These are phyloP conservation scores for Platismatia glauca DNA, from an alignment of 495 filamentous ascomycete species.

Conservation along the genomic window DNA sequence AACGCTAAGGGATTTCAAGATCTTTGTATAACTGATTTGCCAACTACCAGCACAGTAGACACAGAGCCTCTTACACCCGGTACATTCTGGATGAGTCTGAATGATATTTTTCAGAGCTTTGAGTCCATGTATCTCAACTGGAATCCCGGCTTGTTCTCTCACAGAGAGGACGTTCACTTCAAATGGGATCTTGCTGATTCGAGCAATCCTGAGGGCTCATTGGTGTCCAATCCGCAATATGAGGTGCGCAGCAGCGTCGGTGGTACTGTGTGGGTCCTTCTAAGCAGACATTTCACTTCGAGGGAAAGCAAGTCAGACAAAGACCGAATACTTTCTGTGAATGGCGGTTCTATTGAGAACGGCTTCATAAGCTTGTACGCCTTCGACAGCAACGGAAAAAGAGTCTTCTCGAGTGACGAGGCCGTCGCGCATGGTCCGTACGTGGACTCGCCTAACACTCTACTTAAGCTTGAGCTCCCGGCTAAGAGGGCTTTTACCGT, in stretches of 20 bases:
- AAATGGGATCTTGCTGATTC: conserved; percentile 65
- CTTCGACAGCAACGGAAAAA: conserved; percentile 62
- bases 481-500: conserved; percentile 58
- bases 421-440: conserved; percentile 64
- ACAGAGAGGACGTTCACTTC: conserved; percentile 84
- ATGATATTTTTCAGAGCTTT: conserved; percentile 79
- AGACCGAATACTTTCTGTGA: conserved; percentile 25
- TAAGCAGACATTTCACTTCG: conserved; percentile 78
- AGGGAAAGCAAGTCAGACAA: conserved; percentile 19
- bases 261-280: conserved; percentile 69
- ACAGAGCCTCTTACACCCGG: conserved; percentile 45
- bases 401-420: conserved; percentile 62
- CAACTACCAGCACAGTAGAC: background rate
- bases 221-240: conserved; percentile 78
- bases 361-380: conserved; percentile 85
- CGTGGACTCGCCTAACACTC: conserved; percentile 87
- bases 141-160: conserved; percentile 77
- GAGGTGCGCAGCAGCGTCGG: conserved; percentile 48
- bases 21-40: background rate
- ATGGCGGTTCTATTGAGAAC: conserved; percentile 25
- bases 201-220: conserved; percentile 48
- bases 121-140: conserved; percentile 95
- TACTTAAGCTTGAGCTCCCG: conserved; percentile 63
- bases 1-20: background rate
- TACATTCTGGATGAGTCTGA: conserved; percentile 84